A percentile compares a stretch with the other conserved stretches of the same genome.
These are phyloP conservation scores for Nakazawaea molendinolei DNA, from an alignment of 805 yeast genomes.

Conservation along the genomic window DNA sequence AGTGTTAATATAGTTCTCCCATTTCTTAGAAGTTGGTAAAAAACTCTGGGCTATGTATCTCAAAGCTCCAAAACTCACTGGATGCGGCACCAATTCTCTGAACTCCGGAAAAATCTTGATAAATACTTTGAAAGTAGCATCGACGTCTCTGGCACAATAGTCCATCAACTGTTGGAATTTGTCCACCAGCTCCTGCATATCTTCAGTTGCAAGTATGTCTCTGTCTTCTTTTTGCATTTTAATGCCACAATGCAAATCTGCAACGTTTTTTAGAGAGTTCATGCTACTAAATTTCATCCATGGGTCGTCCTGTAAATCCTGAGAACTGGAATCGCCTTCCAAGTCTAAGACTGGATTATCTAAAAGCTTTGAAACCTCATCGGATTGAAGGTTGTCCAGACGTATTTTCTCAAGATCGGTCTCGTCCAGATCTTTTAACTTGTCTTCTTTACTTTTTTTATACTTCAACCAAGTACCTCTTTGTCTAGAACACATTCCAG, in stretches of 20 bases:
- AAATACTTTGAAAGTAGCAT: slow-evolving; percentile 65
- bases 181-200: slow-evolving; percentile 45
- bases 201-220: slow-evolving; percentile 51
- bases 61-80: slow-evolving; percentile 87
- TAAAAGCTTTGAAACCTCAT: slow-evolving; percentile 18
- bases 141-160: slow-evolving; percentile 85
- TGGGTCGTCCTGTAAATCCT: slow-evolving; percentile 54
- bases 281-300: slow-evolving; percentile 78
- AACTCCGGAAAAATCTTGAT: slow-evolving; percentile 66
- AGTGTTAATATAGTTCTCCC: slow-evolving; percentile 65
- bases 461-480: slow-evolving; percentile 69
- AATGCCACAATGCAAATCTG: slow-evolving; percentile 68
- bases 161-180: slow-evolving; percentile 55
- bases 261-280: slow-evolving; percentile 76
- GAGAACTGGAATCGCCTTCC: slow-evolving; percentile 22
- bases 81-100: slow-evolving; percentile 72
- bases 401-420: slow-evolving; percentile 15
- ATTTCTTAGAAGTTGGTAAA: slow-evolving; percentile 66
- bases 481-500: slow-evolving; percentile 92
- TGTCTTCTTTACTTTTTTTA: slow-evolving; percentile 29
- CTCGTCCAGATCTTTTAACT: slow-evolving; percentile 13
- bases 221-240: slow-evolving; percentile 61
- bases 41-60: slow-evolving; percentile 66
- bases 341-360: slow-evolving; percentile 23
- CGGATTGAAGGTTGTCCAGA: no score